Conservation (phyloP, 192 early-diverging fungal genomes). For the Backusella tarrabulga region DNA sequence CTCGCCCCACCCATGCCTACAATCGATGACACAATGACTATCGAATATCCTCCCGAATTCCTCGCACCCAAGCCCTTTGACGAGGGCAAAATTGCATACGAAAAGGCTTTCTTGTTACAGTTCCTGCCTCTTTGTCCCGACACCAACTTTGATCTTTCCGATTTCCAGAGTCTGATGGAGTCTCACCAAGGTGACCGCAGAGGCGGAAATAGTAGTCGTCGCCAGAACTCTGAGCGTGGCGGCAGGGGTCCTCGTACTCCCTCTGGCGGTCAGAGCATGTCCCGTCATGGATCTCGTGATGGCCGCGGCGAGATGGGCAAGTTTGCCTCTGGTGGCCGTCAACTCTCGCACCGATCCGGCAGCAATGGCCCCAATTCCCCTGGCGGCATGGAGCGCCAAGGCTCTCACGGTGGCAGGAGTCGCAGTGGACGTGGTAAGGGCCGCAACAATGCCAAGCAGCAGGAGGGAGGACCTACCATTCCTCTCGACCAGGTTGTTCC, state of each 20-base stretch:
- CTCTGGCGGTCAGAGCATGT: conserved; percentile 37
- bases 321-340: conserved; percentile 34
- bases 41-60: conserved; percentile 48
- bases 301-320: conserved; percentile 38
- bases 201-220: conserved; percentile 14
- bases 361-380: conserved; percentile 36
- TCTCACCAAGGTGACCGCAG: conserved; percentile 35
- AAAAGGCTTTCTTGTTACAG: conserved; percentile 76
- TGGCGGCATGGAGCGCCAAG: conserved; percentile 54
- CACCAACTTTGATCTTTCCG: conserved; percentile 54
- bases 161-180: conserved; percentile 48
- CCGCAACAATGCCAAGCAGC: conserved; percentile 33
- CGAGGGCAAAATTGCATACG: conserved; percentile 66
- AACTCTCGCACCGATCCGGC: conserved; percentile 43
- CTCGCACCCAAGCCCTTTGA: conserved; percentile 51
- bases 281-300: conserved; percentile 32
- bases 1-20: conserved; percentile 35
- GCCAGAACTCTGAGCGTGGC: conserved; percentile 34
- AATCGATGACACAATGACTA: conserved; percentile 45
- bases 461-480: conserved; percentile 43
- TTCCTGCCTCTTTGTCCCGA: conserved; percentile 66
- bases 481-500: conserved; percentile 68
- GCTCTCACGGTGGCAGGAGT: conserved; percentile 45
- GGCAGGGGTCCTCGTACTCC: conserved; percentile 22
- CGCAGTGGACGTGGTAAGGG: conserved; percentile 61